A percentile compares a stretch with the other conserved stretches of the same genome.
Evolutionary conservation across 2,329 filamentous ascomycete species (phyloP).

Genomic region (Macrophomina pseudophaseolina): DNA sequence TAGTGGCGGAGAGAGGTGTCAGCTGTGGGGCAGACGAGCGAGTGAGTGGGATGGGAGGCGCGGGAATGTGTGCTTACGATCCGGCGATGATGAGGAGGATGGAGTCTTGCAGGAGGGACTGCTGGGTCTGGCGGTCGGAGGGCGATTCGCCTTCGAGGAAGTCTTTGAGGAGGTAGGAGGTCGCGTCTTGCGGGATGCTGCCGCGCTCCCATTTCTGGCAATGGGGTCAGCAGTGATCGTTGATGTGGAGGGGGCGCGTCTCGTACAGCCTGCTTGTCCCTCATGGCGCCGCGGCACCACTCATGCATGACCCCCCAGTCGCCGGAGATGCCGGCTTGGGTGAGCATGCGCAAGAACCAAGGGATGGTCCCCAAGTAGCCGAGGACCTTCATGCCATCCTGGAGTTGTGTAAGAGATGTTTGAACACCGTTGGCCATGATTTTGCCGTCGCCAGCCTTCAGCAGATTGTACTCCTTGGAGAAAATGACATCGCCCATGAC

Average conservation of each 20-base stretch:
- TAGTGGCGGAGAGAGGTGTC: not conserved
- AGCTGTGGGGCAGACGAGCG: not conserved
- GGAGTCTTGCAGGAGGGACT: constrained; percentile 41
- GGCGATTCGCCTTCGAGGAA: constrained; percentile 44
- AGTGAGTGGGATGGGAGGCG: too few relatives aligned
- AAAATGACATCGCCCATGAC: constrained; percentile 56
- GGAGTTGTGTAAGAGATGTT: constrained; percentile 31
- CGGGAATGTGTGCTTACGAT: not conserved
- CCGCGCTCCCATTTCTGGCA: constrained; percentile 28
- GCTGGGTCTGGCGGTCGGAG: constrained; percentile 33
- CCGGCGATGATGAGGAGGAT: constrained; percentile 43
- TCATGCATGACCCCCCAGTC: constrained; percentile 5
- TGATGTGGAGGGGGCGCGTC: not conserved
- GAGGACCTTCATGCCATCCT: constrained; percentile 42
- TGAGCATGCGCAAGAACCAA: constrained; percentile 42
- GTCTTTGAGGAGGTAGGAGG: constrained; percentile 49
- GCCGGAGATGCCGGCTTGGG: not conserved
- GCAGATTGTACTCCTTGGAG: constrained; percentile 48
- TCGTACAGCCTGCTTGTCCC: constrained; percentile 10
- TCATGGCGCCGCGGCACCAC: constrained; percentile 8
- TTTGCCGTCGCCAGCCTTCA: constrained; percentile 33
- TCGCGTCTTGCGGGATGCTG: constrained; percentile 42
- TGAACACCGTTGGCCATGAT: constrained; percentile 34
- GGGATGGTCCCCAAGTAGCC: constrained; percentile 42
- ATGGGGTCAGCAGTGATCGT: not conserved